A percentile compares a stretch with the other conserved stretches of the same genome.
phyloP scores from a whole-genome alignment of 805 yeast species.

The Saccharomycopsis javanensis region DNA sequence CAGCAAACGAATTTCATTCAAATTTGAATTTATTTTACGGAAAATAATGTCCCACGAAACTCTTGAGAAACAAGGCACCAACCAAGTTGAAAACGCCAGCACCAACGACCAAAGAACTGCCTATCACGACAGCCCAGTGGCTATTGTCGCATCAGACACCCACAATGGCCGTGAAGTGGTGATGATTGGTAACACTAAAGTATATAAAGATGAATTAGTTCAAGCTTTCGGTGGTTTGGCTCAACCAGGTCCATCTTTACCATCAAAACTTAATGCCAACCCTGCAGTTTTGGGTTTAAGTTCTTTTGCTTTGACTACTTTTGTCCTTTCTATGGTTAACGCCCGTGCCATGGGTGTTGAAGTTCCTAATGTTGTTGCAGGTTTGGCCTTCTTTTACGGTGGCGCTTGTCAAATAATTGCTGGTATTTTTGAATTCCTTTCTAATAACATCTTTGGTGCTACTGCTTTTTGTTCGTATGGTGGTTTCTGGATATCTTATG shows the following conservation, averaged over 20 bases:
- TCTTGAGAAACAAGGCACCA: neutral
- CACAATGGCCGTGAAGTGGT: slow-evolving; percentile 37
- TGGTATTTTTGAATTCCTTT: slow-evolving; percentile 56
- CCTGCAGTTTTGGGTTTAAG: slow-evolving; percentile 58
- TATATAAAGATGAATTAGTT: slow-evolving; percentile 47
- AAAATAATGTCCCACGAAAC: neutral
- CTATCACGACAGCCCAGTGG: neutral
- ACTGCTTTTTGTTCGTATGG: slow-evolving; percentile 56
- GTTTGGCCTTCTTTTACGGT: slow-evolving; percentile 53
- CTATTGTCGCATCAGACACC: neutral
- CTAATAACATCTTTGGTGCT: slow-evolving; percentile 61
- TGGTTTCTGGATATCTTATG: slow-evolving; percentile 61
- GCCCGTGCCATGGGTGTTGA: slow-evolving; percentile 45
- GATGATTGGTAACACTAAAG: slow-evolving; percentile 63
- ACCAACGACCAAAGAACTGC: neutral
- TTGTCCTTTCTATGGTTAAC: slow-evolving; percentile 47
- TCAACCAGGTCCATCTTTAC: slow-evolving; percentile 57
- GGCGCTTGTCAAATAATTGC: slow-evolving; percentile 51
- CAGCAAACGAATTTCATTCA: no score
- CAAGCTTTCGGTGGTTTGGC: slow-evolving; percentile 77
- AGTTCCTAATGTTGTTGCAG: slow-evolving; percentile 45
- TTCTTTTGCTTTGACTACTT: slow-evolving; percentile 55
- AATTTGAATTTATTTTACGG: no score
- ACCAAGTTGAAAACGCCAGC: slow-evolving; percentile 2
- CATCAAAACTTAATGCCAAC: slow-evolving; percentile 51